Evolutionary conservation across 495 filamentous ascomycete species (phyloP).

Genomic region (Penicillium odoratum): DNA sequence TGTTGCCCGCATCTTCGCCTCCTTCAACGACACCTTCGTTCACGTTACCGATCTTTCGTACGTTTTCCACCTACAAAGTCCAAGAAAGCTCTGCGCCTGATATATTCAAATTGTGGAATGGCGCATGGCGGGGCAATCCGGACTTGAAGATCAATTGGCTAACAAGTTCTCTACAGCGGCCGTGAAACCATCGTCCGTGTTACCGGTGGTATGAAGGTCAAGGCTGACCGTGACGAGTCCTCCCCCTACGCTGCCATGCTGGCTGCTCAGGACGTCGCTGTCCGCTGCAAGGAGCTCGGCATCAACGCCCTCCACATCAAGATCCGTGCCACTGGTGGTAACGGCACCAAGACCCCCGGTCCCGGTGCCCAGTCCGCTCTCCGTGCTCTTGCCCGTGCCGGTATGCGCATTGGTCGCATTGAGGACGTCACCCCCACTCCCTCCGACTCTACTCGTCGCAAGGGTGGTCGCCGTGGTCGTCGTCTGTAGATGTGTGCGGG

Average conservation of each 20-base stretch:
- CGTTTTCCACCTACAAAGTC: conserved; percentile 40
- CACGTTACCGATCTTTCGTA: conserved; percentile 98
- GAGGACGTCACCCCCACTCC: conserved; percentile 99
- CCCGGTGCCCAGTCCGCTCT: conserved; percentile 98
- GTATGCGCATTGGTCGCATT: conserved; percentile 99
- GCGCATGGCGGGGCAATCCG: conserved; percentile 1
- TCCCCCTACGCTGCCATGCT: conserved; percentile 99
- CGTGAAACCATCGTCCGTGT: conserved; percentile 99
- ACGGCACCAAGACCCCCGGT: conserved; percentile 99
- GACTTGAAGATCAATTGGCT: conserved; percentile 43
- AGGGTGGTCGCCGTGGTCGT: conserved; percentile 99
- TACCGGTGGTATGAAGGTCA: conserved; percentile 99
- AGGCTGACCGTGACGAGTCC: conserved; percentile 99
- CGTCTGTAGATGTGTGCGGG: conserved; percentile 73
- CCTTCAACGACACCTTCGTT: conserved; percentile 98
- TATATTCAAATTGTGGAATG: conserved; percentile 5
- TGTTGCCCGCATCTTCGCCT: conserved; percentile 98
- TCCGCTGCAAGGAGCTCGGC: conserved; percentile 98
- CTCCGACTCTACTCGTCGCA: conserved; percentile 97
- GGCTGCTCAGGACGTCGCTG: conserved; percentile 90
- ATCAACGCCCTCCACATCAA: conserved; percentile 99
- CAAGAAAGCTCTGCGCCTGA: not conserved
- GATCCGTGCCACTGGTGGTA: conserved; percentile 98
- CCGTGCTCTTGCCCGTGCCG: conserved; percentile 94
- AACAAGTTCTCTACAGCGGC: conserved; percentile 76